Conservation (phyloP, 768 basidiomycete species). For the Coprinellus micaceus region DNA sequence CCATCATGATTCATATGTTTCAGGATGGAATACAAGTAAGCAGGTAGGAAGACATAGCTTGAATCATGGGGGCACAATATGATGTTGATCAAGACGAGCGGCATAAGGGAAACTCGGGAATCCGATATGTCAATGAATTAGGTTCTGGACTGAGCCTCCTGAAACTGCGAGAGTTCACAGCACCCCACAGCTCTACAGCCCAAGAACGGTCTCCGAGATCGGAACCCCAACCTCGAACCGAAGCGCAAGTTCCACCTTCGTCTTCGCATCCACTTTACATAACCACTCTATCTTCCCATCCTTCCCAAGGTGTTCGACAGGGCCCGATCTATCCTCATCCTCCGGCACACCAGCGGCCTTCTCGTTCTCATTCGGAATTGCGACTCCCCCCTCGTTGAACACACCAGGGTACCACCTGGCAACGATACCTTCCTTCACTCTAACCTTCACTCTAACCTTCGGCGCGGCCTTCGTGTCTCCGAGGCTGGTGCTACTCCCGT, state of each 20-base stretch:
- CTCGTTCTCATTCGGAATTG: constrained; percentile 17
- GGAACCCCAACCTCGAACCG: constrained; percentile 34
- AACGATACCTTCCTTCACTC: constrained; percentile 20
- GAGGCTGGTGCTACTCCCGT: not conserved
- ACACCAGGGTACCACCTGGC: constrained; percentile 31
- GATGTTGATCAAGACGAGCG: no score
- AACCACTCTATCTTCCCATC: constrained; percentile 31
- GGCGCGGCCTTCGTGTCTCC: not conserved
- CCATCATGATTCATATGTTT: no score
- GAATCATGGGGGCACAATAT: no score
- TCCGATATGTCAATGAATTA: no score
- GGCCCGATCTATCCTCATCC: not conserved
- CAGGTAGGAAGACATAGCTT: no score
- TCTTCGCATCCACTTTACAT: constrained; percentile 28
- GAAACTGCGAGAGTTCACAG: no score
- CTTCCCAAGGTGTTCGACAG: constrained; percentile 23
- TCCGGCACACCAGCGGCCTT: constrained; percentile 7
- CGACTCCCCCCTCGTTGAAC: no score
- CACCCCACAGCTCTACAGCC: no score
- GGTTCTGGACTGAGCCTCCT: no score
- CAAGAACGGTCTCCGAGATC: no score
- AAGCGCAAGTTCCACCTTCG: constrained; percentile 26
- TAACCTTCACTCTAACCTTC: constrained; percentile 13
- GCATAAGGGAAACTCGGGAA: no score
- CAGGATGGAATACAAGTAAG: no score